A percentile compares a stretch with the other conserved stretches of the same genome.
These are phyloP conservation scores for Calophaca sinica DNA, from an alignment of 306 rosid species.

Conservation along the genomic window DNA sequence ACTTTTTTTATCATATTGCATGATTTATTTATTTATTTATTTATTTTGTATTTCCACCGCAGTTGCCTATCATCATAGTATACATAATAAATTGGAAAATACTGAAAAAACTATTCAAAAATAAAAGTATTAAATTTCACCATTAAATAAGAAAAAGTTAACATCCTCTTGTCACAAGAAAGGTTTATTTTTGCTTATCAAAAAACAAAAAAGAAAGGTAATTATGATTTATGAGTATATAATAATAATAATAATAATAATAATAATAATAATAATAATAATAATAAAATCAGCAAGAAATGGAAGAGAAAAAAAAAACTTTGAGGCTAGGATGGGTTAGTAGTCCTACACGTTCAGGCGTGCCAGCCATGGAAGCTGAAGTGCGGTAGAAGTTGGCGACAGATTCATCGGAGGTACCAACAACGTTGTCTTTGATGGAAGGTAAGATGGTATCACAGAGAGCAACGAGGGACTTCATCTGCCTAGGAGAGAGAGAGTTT, in stretches of 20 bases:
- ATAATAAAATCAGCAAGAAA: not conserved
- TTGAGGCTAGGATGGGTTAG: not conserved
- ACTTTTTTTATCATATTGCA: no score
- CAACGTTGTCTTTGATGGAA: constrained; percentile 38
- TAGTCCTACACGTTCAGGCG: constrained; percentile 64
- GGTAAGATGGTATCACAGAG: constrained; percentile 77
- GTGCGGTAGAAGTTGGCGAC: constrained; percentile 54
- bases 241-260: no score
- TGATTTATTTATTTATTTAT: no score
- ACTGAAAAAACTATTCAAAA: not conserved
- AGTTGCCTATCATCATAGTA: not conserved
- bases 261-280: not conserved
- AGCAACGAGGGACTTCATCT: constrained; percentile 71
- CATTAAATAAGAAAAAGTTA: not conserved
- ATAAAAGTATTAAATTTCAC: not conserved
- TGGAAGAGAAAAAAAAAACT: not conserved
- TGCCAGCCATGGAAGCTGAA: constrained; percentile 73
- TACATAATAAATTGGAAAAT: not conserved
- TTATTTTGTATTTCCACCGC: no score
- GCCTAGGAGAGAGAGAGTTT: constrained; percentile 55
- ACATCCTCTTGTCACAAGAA: not conserved
- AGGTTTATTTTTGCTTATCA: no score
- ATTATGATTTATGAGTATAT: no score
- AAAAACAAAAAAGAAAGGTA: not conserved
- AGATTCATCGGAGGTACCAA: constrained; percentile 24